phyloP scores from a whole-genome alignment of 2,329 filamentous ascomycete genomes.

The Zarea fungicola region DNA sequence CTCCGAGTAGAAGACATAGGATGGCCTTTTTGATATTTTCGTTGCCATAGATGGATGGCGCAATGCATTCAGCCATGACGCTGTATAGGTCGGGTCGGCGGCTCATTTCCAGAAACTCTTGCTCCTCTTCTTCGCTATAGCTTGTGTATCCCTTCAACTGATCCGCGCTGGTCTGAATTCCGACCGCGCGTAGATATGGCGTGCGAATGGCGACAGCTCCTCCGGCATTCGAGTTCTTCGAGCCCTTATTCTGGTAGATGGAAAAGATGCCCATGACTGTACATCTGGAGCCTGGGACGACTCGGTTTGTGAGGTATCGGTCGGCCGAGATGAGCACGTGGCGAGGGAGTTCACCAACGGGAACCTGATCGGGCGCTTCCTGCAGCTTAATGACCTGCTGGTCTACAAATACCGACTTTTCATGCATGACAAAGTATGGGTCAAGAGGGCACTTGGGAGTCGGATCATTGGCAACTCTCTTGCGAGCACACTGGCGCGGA shows the following conservation, averaged over 20 bases:
- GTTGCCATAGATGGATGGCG: conserved; percentile 96
- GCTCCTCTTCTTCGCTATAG: conserved; percentile 93
- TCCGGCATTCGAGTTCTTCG: conserved; percentile 66
- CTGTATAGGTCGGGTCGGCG: conserved; percentile 88
- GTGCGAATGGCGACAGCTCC: conserved; percentile 92
- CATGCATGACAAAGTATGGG: conserved; percentile 92
- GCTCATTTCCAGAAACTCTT: conserved; percentile 90
- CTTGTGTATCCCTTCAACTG: conserved; percentile 79
- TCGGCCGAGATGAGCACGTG: conserved; percentile 97
- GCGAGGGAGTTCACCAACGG: conserved; percentile 88
- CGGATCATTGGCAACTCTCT: conserved; percentile 58
- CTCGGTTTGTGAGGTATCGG: conserved; percentile 88
- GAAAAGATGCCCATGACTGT: conserved; percentile 97
- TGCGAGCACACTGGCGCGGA: conserved; percentile 68
- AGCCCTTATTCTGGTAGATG: conserved; percentile 90
- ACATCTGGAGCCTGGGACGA: conserved; percentile 91
- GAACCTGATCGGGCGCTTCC: conserved; percentile 94
- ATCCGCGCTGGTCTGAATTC: conserved; percentile 85
- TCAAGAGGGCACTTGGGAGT: conserved; percentile 81
- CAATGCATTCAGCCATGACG: conserved; percentile 85
- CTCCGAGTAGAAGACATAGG: conserved; percentile 85
- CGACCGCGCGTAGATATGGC: conserved; percentile 87
- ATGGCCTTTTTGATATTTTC: conserved; percentile 96
- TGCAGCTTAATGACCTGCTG: conserved; percentile 98
- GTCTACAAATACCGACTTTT: conserved; percentile 91